Evolutionary conservation across 2,329 filamentous ascomycete genomes (phyloP).

Genomic region (Penicillium sp.): DNA sequence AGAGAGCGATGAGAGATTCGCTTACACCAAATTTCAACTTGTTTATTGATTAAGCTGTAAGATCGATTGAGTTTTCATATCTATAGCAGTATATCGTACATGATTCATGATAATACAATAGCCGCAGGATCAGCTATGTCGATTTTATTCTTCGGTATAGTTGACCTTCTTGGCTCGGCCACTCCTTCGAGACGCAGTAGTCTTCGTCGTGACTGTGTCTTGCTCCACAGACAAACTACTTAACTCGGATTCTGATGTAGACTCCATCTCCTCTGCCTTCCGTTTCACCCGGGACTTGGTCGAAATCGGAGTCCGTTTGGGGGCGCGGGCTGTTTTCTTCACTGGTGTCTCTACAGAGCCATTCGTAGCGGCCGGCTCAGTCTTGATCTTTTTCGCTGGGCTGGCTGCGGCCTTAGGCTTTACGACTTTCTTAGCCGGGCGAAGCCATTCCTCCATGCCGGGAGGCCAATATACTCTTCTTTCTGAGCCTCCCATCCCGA

Average conservation of each 20-base stretch:
- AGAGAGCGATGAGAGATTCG: too few relatives aligned
- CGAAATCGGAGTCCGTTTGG: constrained; percentile 23
- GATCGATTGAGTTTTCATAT: too few relatives aligned
- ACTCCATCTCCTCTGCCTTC: constrained; percentile 31
- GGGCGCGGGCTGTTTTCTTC: constrained; percentile 18
- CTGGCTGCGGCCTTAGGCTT: constrained; percentile 27
- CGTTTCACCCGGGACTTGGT: constrained; percentile 32
- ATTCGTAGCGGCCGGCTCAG: constrained; percentile 14
- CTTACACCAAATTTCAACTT: too few relatives aligned
- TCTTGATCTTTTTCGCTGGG: constrained; percentile 29
- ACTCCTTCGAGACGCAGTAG: constrained; percentile 31
- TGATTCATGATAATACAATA: constrained; percentile 1
- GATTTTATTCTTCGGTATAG: constrained; percentile 41
- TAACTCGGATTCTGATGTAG: constrained; percentile 31
- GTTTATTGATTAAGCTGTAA: too few relatives aligned
- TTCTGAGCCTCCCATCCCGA: constrained; percentile 84
- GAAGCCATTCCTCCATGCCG: constrained; percentile 88
- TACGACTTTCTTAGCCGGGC: constrained; percentile 70
- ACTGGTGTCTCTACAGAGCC: constrained; percentile 10
- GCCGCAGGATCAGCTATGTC: constrained; percentile 15
- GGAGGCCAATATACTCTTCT: constrained; percentile 87
- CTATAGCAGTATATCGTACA: constrained; percentile 5
- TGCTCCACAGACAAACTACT: constrained; percentile 1
- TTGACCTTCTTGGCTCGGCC: constrained; percentile 38
- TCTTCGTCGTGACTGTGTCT: constrained; percentile 4